Conservation (phyloP, 352 stramenopile species). For the Albugo candida region DNA sequence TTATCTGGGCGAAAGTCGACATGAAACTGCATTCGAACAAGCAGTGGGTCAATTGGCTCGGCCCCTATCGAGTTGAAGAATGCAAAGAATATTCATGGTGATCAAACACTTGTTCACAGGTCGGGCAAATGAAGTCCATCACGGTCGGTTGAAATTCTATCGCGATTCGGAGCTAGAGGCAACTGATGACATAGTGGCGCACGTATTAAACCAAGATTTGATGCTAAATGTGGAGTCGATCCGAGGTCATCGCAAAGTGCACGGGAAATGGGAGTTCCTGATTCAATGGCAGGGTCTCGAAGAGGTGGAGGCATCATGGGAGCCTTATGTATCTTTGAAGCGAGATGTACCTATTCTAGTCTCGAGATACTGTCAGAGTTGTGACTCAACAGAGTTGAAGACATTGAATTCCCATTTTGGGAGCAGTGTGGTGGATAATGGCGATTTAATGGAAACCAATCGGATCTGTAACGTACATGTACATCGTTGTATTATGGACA, state of each 20-base stretch:
- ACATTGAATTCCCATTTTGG: no score
- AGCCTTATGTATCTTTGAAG: background rate
- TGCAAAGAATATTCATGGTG: conserved; percentile 8
- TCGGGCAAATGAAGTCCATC: conserved; percentile 10
- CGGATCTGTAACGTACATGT: no score
- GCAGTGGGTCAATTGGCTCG: conserved; percentile 15
- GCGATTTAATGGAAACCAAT: no score
- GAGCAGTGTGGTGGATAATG: no score
- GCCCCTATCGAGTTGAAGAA: conserved; percentile 10
- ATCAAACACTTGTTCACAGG: conserved; percentile 10
- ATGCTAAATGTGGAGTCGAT: conserved; percentile 3
- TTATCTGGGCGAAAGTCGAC: conserved; percentile 14
- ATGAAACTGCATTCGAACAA: conserved; percentile 11
- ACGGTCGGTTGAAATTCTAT: conserved; percentile 17
- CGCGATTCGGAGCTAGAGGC: conserved; percentile 10
- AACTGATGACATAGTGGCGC: conserved; percentile 11
- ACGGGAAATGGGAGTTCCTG: background rate
- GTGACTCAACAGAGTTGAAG: no score
- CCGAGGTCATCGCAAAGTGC: background rate
- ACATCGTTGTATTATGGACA: no score
- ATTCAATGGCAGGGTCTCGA: conserved; percentile 4
- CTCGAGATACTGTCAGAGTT: no score
- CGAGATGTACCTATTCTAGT: background rate
- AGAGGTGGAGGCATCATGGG: conserved; percentile 4
- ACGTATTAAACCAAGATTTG: conserved; percentile 9